These are phyloP conservation scores for Bromus sterilis DNA, from an alignment of 176 grass and related monocot species.

Conservation along the genomic window DNA sequence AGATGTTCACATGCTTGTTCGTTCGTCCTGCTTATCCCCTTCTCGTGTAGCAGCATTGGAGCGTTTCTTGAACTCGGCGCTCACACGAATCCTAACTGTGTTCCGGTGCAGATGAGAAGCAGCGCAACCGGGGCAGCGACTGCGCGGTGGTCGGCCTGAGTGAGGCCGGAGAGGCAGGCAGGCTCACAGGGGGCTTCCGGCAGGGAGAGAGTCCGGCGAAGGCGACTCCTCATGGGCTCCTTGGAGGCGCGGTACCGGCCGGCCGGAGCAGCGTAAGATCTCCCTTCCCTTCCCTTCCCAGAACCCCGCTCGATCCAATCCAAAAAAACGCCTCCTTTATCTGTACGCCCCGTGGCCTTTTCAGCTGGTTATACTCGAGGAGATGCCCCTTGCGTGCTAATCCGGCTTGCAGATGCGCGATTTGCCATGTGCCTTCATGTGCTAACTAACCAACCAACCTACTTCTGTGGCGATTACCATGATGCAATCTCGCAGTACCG, in stretches of 20 bases:
- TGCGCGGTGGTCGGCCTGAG: constrained; percentile 24
- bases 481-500: neutral
- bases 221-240: constrained; percentile 31
- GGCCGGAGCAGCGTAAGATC: constrained; percentile 48
- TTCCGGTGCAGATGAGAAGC: constrained; percentile 41
- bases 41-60: neutral
- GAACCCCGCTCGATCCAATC: neutral
- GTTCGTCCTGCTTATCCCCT: neutral
- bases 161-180: constrained; percentile 12
- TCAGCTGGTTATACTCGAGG: constrained; percentile 7
- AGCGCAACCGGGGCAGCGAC: constrained; percentile 12
- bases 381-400: constrained; percentile 29
- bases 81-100: constrained; percentile 1
- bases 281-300: neutral
- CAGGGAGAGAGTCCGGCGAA: neutral
- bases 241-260: constrained; percentile 60
- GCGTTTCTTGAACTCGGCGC: neutral
- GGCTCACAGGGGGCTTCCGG: neutral
- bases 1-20: neutral
- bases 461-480: neutral
- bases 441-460: constrained; percentile 28
- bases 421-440: constrained; percentile 41
- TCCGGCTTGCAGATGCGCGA: constrained; percentile 11
- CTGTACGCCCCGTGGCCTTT: neutral
- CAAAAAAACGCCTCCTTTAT: neutral